phyloP scores from a whole-genome alignment of 2,329 filamentous ascomycete species.

The Beauveria australis region DNA sequence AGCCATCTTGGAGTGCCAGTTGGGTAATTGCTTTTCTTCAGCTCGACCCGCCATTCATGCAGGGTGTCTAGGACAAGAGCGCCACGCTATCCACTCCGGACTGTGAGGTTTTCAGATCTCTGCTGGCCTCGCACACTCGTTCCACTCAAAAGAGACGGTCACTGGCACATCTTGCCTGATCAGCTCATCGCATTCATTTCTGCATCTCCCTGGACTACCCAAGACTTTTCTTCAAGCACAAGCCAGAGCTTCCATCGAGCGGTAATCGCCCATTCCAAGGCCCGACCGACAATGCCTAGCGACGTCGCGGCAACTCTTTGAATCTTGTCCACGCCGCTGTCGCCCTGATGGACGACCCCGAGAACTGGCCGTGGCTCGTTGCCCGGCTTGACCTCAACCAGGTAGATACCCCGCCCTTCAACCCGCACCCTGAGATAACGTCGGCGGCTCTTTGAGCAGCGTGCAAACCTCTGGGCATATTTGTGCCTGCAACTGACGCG shows the following conservation, averaged over 20 bases:
- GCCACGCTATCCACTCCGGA: neutral
- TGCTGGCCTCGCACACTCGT: neutral
- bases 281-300: slow-evolving; percentile 5
- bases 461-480: neutral
- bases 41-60: neutral
- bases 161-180: neutral
- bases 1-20: neutral
- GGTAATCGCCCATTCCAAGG: neutral
- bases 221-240: neutral
- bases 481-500: neutral
- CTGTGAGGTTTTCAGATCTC: neutral
- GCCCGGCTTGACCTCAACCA: slow-evolving; percentile 7
- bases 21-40: neutral
- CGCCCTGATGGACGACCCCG: neutral
- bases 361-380: slow-evolving; percentile 7
- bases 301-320: neutral
- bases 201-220: neutral
- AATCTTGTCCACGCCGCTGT: neutral
- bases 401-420: neutral
- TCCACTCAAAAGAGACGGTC: slow-evolving; percentile 2
- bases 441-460: neutral
- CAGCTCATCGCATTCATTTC: neutral
- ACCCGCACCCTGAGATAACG: no score
- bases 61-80: slow-evolving; percentile 5
- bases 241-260: neutral